Base-by-base conservation (phyloP, 2,329 filamentous ascomycete genomes). In the Aureobasidium sp. region DNA sequence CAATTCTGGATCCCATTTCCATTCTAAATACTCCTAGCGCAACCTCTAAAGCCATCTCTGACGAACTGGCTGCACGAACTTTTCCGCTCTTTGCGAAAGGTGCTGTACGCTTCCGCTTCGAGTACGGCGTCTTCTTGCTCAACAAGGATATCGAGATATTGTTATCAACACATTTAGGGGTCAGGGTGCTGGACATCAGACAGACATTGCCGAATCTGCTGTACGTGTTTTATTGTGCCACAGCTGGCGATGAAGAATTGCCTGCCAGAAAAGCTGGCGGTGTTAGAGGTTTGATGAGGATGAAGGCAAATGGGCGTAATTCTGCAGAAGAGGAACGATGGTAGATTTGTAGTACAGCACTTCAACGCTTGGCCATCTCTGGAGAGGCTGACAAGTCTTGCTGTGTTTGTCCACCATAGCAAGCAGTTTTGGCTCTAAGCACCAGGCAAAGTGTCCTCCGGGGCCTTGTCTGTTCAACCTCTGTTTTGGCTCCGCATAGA, bases 91-190 rank as follows among this genome's bases (percentile, higher is more conserved):
- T 92, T 74, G 75, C 89, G 77, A 80, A 79, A 64, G 82, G 83
- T 70, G 82, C 84, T 2, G 85, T 91, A 0, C 85, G 92, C 50
- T 97, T 93, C 77, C 87, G 93, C 2, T 97, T 97, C 74, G 93
- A 97, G 69, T 99, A 97, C 73, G 94, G 82, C 12, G 94, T 96
- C 71, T 99, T 97, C 69, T 78, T 97, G n/a, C 82, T 99, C 15
- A 97, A 97, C 77, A 97, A 97, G 75, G 81, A 97, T 71, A 92
- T 99, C 62, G 92, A 97, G 68, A 79, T 86, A 52, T 72, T 88
- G 12, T 78, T 85, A 68, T 75, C 76, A 24, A 82, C 80, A 64
- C 76, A 78, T 1, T 86, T 92, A 66, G 88, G 88, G 0, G 78
- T 97, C 13, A 86, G 87, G 51, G 87, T 96, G 1, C 82, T 97